Conservation (phyloP, 306 rosid genomes). For the Lupinus albus region DNA sequence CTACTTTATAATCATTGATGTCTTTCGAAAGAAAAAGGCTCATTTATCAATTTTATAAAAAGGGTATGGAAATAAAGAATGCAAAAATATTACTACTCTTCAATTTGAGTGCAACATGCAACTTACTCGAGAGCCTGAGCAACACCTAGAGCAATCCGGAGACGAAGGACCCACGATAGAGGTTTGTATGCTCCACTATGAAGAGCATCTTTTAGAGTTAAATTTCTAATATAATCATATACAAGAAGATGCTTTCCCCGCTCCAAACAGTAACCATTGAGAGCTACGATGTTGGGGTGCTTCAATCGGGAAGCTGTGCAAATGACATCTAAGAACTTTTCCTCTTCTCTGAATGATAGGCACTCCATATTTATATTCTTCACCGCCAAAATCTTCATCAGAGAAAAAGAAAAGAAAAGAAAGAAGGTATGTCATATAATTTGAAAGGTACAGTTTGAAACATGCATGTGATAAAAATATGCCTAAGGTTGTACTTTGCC, state of each 20-base stretch:
- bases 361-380: conserved; percentile 61
- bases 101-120: conserved; percentile 10
- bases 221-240: conserved; percentile 58
- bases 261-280: conserved; percentile 71
- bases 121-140: conserved; percentile 84
- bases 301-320: conserved; percentile 68
- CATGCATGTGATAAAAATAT: conserved; percentile 2
- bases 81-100: too few species aligned
- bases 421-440: background rate
- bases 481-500: conserved; percentile 57
- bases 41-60: too few species aligned
- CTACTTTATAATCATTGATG: too few species aligned
- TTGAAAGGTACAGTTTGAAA: conserved; percentile 15
- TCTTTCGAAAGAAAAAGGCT: too few species aligned
- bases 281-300: conserved; percentile 73
- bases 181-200: conserved; percentile 57
- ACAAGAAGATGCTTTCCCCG: conserved; percentile 70
- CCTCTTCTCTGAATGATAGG: conserved; percentile 63
- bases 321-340: conserved; percentile 67
- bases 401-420: background rate
- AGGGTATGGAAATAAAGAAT: too few species aligned
- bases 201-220: conserved; percentile 67
- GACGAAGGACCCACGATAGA: conserved; percentile 72
- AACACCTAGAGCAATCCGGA: conserved; percentile 68
- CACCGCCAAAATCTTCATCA: conserved; percentile 64